Conservation (phyloP, 2,329 filamentous ascomycete genomes). For the Penicillium sp. region DNA sequence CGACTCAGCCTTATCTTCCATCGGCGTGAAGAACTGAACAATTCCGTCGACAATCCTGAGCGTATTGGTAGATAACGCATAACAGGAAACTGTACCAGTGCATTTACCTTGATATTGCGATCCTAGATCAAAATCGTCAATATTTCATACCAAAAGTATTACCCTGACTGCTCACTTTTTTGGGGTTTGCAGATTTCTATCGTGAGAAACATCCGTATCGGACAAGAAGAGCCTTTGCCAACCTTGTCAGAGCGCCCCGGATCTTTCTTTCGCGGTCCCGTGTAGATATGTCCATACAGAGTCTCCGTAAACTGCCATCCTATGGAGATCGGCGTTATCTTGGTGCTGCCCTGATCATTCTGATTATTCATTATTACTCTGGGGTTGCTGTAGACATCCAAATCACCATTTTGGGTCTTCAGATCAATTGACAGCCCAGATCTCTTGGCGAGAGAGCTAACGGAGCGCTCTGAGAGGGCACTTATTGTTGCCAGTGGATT, state of each 20-base stretch:
- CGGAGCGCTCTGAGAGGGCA: conserved; percentile 64
- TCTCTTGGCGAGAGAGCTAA: conserved; percentile 51
- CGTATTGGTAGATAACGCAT: neutral
- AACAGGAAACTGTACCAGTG: neutral
- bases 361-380: neutral
- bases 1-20: neutral
- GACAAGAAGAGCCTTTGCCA: neutral
- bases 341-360: neutral
- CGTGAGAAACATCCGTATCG: neutral
- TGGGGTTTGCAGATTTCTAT: neutral
- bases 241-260: neutral
- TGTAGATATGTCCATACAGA: conserved; percentile 11
- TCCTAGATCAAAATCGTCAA: neutral
- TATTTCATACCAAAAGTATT: neutral
- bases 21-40: neutral
- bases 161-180: neutral
- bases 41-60: neutral
- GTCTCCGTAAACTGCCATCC: conserved; percentile 19
- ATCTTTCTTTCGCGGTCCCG: neutral
- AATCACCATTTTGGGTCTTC: conserved; percentile 11
- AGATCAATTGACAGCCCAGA: conserved; percentile 47
- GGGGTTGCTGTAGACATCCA: conserved; percentile 7
- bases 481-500: conserved; percentile 70
- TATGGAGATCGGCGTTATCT: neutral
- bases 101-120: neutral